Evolutionary conservation across 2,329 filamentous ascomycete species (phyloP), one percentile per base, ranked within the genome.

Genomic region (Botrytis hyacinthi): DNA sequence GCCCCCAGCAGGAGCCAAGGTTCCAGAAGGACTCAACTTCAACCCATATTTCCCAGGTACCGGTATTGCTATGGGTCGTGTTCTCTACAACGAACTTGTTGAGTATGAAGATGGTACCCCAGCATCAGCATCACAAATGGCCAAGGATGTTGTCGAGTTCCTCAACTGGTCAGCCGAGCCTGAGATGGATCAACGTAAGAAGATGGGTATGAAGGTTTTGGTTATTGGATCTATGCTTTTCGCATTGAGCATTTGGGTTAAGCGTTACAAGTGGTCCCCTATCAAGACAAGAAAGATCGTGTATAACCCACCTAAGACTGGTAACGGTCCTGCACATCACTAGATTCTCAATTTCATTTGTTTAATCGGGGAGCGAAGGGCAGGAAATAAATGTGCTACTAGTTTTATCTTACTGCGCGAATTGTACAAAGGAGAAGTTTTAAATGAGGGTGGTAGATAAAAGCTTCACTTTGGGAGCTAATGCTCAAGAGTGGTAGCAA

Each of bases 1-100:
- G 86, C 89, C 94, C 75, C 96, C 96, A 71, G 93, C 96, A 70
- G 96, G 96, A 83, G 94, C 93, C 76, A 86, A 89, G 80, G 92
- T 99, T 75, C 91, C 91, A 80, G 90, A 91, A 76, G 96, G 96
- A 81, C 91, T 99, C 85, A 98, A 98, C 91, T 99, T 99, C 91
- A 99, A 99, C 90, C 96, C 96, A 75, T 99, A 98, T 89, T 99
- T 99, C 91, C 96, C 96, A 74, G 96, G 96, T 82, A 98, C 96
- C 80, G 95, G 95, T 83, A 99, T 99, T 84, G 96, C 93, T 81
- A 99, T 99, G 96, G 95, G 92, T 80, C 95, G 96, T 90, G 96
- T 98, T 75, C 90, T 99, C 75, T 99, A 97, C 86, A 96, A 99
- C 79, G 96, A 94, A 77, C 87, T 99, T 74, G 96, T 99, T 77